Percentiles rank a stretch among this genome's conserved stretches.
These are phyloP conservation scores for Tetrapisispora taiwanensis DNA, from an alignment of 805 yeast genomes.

Conservation along the genomic window DNA sequence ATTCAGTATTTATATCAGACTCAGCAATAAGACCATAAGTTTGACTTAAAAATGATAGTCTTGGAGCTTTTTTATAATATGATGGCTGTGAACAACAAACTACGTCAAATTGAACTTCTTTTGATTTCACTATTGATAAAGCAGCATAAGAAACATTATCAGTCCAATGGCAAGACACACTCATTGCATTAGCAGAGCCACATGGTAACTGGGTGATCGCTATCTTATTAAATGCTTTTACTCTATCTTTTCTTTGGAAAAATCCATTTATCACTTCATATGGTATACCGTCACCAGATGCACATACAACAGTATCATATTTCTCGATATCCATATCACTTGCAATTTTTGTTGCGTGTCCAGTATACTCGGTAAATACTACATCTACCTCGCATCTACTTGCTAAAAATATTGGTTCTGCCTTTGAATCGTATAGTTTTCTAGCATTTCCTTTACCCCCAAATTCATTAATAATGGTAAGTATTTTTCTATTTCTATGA, in stretches of 20 bases:
- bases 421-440: conserved; percentile 41
- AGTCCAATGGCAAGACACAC: conserved; percentile 72
- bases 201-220: conserved; percentile 84
- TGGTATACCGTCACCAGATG: conserved; percentile 95
- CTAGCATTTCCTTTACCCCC: conserved; percentile 82
- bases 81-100: conserved; percentile 66
- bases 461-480: conserved; percentile 77
- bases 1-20: conserved; percentile 87
- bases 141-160: conserved; percentile 61
- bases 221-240: conserved; percentile 49
- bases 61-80: conserved; percentile 27
- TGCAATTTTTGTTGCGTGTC: conserved; percentile 74
- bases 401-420: conserved; percentile 63
- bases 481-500: conserved; percentile 36
- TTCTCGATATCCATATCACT: conserved; percentile 39
- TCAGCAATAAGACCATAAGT: conserved; percentile 90
- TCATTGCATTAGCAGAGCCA: conserved; percentile 93
- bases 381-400: conserved; percentile 53
- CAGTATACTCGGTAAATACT: conserved; percentile 49
- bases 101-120: conserved; percentile 55
- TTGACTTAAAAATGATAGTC: conserved; percentile 73
- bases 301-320: conserved; percentile 77
- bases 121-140: conserved; percentile 60
- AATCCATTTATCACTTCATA: conserved; percentile 91
- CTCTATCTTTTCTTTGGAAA: conserved; percentile 54